Percentiles rank a stretch among this genome's conserved stretches.
Conservation (phyloP, 352 stramenopile species). For the Globisporangium canariense region DNA sequence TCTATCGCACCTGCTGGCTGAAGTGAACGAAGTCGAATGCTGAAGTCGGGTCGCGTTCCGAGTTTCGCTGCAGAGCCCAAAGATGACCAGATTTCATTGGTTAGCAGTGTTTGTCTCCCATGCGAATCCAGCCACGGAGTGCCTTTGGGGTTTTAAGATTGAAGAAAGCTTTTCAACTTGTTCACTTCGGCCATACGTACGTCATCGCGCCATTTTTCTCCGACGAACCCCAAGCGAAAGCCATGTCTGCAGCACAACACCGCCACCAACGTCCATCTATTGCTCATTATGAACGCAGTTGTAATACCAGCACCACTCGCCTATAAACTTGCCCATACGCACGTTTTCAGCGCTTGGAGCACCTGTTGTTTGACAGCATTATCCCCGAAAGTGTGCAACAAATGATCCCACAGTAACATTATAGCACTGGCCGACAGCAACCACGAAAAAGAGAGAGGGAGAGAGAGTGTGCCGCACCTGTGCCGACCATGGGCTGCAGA, state of each 20-base stretch:
- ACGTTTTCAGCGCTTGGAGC: conserved; percentile 3
- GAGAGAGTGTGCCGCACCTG: background rate
- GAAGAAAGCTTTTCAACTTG: too few species aligned
- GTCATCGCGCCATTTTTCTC: conserved; percentile 12
- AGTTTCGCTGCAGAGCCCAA: background rate
- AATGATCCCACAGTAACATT: background rate
- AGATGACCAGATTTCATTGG: background rate
- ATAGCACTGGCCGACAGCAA: background rate
- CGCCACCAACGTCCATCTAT: too few species aligned
- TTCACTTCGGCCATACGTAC: too few species aligned
- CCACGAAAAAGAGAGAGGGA: too few species aligned
- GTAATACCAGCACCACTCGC: background rate
- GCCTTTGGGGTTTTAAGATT: too few species aligned
- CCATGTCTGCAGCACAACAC: conserved; percentile 25
- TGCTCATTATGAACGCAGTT: background rate
- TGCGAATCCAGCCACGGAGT: background rate
- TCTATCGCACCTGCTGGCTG: conserved; percentile 2
- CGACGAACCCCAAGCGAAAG: conserved; percentile 32
- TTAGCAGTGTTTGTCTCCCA: background rate
- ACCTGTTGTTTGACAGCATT: background rate
- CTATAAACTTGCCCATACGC: background rate
- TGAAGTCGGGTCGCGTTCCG: background rate
- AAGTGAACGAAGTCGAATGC: conserved; percentile 9
- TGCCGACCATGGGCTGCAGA: background rate
- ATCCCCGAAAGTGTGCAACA: background rate